Conservation (phyloP, 306 rosid species). For the Medicago arabica region DNA sequence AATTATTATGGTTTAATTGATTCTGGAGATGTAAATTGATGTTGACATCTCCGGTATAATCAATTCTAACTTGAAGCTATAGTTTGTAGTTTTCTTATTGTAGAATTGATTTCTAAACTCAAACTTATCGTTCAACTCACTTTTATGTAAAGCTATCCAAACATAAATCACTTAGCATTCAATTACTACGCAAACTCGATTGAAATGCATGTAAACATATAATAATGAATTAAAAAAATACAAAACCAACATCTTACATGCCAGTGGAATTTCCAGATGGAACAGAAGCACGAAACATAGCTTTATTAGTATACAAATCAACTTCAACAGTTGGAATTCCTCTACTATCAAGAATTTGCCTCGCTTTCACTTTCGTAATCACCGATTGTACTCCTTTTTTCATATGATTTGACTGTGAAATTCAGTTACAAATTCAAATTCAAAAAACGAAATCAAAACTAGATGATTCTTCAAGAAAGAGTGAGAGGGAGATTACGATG, state of each 20-base stretch:
- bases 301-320: slow-evolving; percentile 82
- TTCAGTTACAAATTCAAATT: slow-evolving; percentile 20
- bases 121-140: too few relatives aligned
- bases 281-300: slow-evolving; percentile 83
- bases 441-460: not conserved
- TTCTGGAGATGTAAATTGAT: too few relatives aligned
- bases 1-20: too few relatives aligned
- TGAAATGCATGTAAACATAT: too few relatives aligned
- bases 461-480: not conserved
- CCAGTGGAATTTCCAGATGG: slow-evolving; percentile 81
- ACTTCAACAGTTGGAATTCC: slow-evolving; percentile 97
- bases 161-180: too few relatives aligned
- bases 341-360: slow-evolving; percentile 98
- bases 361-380: slow-evolving; percentile 78
- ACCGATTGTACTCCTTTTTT: slow-evolving; percentile 72
- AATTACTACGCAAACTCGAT: too few relatives aligned
- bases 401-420: slow-evolving; percentile 78
- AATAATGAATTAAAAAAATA: too few relatives aligned
- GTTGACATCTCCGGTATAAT: too few relatives aligned
- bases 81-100: too few relatives aligned
- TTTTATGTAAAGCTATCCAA: too few relatives aligned
- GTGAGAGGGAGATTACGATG: slow-evolving; percentile 57
- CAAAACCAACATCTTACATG: slow-evolving; percentile 51
- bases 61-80: too few relatives aligned
- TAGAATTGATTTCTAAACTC: too few relatives aligned